Base-by-base conservation (phyloP, 371 early-diverging fungal species). In the Mucor racemosus region DNA sequence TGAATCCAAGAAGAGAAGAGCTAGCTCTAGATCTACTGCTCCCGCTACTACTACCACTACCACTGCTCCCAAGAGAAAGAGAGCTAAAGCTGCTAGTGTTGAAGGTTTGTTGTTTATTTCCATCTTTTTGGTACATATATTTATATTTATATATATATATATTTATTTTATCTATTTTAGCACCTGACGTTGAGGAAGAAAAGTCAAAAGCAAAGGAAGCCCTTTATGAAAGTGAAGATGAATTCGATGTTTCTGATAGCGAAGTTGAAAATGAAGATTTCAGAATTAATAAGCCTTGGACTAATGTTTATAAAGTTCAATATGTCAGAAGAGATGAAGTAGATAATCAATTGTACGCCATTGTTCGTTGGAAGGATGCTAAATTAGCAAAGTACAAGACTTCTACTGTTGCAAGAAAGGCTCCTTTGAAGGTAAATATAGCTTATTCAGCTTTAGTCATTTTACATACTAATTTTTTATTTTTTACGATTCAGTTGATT, bases 401-500 rank as follows among this genome's bases (percentile, higher is more conserved):
- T 3, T 38, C 57, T 10, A 21, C 34, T 9, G 17, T 72, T 11
- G 48, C 48, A 26, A 21, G 26, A n/a, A 71, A 54, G 39, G 46
- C 33, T 17, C 71, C 71, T 15, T 8, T 46, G 34, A 15, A 21
- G 31, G 65, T 65, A 65, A 64, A 13, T 15, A 34, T 33, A 10
- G 19, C 3, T 0, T 7, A 10, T 26, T 26, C 26, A 3, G 26
- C 5, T 9, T 38, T 57, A n/a, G 5, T 17, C 38, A 13, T 17
- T 21, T 14, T 50, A 15, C 3, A n/a, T 34, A 13, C 15, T 38
- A 38, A 38, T 38, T 38, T 1, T 7, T 3, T 5, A 35, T 10
- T 42, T 46, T n/a, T 44, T 39, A 14, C 26, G n/a, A n/a, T 42
- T 15, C 62, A 71, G 71, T 48, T 71, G 35, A 63, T 71, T 31